These are phyloP conservation scores for Bipolaris victoriae DNA, from an alignment of 2,329 filamentous ascomycete genomes.

Conservation along the genomic window DNA sequence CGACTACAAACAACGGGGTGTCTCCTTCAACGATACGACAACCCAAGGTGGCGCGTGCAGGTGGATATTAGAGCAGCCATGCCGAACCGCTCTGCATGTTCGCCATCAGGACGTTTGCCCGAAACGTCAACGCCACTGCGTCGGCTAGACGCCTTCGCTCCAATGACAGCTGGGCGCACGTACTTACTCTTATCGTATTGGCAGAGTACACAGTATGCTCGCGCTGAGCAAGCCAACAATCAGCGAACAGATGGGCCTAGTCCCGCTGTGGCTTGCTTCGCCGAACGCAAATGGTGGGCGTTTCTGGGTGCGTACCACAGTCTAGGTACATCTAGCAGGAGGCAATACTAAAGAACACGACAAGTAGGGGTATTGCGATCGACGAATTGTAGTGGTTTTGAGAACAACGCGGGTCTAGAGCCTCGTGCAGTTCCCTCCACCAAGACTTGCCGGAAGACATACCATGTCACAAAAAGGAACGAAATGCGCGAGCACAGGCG, in stretches of 20 bases:
- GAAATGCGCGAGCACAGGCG: neutral
- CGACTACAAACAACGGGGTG: neutral
- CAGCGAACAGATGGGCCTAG: slow-evolving; percentile 2
- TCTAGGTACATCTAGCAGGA: too few species aligned
- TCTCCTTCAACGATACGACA: neutral
- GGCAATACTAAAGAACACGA: neutral
- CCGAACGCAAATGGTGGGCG: neutral
- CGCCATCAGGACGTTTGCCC: slow-evolving; percentile 1
- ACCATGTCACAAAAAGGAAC: neutral
- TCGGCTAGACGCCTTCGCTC: neutral
- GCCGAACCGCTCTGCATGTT: slow-evolving; percentile 9
- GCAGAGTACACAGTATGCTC: neutral
- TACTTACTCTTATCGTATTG: neutral
- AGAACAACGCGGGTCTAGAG: neutral
- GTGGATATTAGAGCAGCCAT: slow-evolving; percentile 2
- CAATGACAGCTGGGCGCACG: neutral
- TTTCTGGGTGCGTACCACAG: neutral
- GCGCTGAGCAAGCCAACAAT: neutral
- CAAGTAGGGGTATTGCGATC: neutral
- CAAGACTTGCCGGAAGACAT: neutral
- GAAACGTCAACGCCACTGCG: slow-evolving; percentile 1
- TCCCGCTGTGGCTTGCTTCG: slow-evolving; percentile 8
- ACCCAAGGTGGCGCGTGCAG: neutral
- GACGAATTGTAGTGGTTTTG: neutral
- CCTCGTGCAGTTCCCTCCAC: neutral